A percentile compares a stretch with the other conserved stretches of the same genome.
These are phyloP conservation scores for Barnettozyma botsteinii DNA, from an alignment of 805 yeast genomes.

Conservation along the genomic window DNA sequence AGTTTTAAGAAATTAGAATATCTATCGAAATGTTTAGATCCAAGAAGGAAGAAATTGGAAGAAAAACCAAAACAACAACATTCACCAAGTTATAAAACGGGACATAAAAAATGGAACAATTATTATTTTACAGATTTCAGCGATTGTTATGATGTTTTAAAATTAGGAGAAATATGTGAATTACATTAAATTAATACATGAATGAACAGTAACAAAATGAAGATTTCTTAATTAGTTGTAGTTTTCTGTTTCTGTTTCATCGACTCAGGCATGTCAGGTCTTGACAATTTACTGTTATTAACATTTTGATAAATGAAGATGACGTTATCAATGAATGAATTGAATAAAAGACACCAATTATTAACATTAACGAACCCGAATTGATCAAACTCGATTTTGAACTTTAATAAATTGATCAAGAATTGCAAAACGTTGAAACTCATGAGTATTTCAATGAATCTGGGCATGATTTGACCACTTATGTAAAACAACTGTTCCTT, in stretches of 20 bases:
- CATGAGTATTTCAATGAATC: constrained; percentile 45
- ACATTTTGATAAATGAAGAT: background rate
- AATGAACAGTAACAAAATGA: background rate
- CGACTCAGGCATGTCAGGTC: background rate
- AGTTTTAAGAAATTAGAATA: constrained; percentile 25
- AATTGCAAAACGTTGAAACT: constrained; percentile 32
- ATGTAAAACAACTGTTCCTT: constrained; percentile 51
- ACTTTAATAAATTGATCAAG: constrained; percentile 1
- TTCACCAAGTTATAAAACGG: constrained; percentile 15
- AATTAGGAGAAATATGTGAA: constrained; percentile 11
- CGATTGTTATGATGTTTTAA: constrained; percentile 21
- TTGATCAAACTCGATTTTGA: constrained; percentile 4
- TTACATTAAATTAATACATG: constrained; percentile 1
- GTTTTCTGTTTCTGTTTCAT: no score
- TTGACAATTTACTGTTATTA: background rate
- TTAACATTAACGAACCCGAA: constrained; percentile 6
- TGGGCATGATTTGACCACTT: constrained; percentile 54
- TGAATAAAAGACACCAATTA: constrained; percentile 6
- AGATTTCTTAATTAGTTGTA: background rate
- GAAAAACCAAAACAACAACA: constrained; percentile 7
- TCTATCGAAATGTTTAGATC: constrained; percentile 32
- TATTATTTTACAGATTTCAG: constrained; percentile 24
- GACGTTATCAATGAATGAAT: background rate
- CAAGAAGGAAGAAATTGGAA: constrained; percentile 24
- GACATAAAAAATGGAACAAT: constrained; percentile 13